Evolutionary conservation across 108 stramenopile genomes (phyloP).

Genomic region (Schizochytrium sp.): DNA sequence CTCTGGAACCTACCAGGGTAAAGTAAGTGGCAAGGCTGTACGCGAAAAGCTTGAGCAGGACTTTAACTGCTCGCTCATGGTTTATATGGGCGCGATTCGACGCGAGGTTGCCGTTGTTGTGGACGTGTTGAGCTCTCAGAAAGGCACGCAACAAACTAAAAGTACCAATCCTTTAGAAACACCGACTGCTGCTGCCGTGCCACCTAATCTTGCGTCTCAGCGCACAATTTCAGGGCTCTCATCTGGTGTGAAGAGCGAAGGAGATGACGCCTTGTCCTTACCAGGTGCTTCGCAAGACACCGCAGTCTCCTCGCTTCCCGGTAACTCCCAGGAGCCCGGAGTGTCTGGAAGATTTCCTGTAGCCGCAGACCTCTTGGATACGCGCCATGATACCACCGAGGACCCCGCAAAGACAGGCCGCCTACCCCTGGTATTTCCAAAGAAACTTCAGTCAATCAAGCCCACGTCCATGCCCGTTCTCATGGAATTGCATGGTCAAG

Average conservation of each 20-base stretch:
- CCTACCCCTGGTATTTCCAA: not conserved
- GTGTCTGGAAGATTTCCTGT: not conserved
- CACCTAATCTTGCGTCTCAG: not conserved
- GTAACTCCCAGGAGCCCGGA: not conserved
- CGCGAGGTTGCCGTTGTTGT: not conserved
- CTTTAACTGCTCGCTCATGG: not conserved
- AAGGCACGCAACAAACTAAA: not conserved
- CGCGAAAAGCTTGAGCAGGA: slow-evolving; percentile 21
- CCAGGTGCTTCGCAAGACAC: not conserved
- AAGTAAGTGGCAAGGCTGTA: not conserved
- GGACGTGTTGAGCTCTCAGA: not conserved
- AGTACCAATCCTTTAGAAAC: too few relatives aligned
- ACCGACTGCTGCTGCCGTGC: too few relatives aligned
- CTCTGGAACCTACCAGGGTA: not conserved
- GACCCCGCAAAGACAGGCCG: not conserved
- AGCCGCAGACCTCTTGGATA: not conserved
- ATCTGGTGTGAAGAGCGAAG: not conserved
- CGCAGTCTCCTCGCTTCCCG: not conserved
- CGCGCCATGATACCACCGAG: not conserved
- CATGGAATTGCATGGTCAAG: slow-evolving; percentile 32
- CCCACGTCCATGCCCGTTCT: slow-evolving; percentile 22
- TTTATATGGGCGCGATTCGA: not conserved
- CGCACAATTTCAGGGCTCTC: not conserved
- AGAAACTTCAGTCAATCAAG: not conserved
- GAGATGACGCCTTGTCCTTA: not conserved